Evolutionary conservation across 2,329 filamentous ascomycete genomes (phyloP).

Genomic region (Aureobasidium sp.): DNA sequence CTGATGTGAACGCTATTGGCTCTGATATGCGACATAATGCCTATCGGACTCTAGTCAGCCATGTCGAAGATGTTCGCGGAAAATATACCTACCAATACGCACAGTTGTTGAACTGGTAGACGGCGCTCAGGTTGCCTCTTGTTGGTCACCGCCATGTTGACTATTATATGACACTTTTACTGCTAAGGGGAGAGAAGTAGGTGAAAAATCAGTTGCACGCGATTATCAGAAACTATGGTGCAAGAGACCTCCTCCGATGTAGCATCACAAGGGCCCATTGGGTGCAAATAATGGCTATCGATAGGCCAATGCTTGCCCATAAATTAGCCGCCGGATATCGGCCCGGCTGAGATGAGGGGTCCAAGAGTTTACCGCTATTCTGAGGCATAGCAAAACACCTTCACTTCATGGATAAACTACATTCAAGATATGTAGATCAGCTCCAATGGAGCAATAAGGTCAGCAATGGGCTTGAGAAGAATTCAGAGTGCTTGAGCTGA

Average conservation of each 20-base stretch:
- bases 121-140: slow-evolving; percentile 36
- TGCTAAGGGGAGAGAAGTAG: not conserved
- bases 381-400: not conserved
- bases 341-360: not conserved
- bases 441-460: too few relatives aligned
- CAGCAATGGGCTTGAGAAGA: too few relatives aligned
- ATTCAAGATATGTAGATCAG: too few relatives aligned
- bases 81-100: slow-evolving; percentile 61
- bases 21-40: slow-evolving; percentile 90
- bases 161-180: not conserved
- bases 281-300: not conserved
- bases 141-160: not conserved
- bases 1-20: slow-evolving; percentile 83
- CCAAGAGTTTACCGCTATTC: not conserved
- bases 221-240: not conserved
- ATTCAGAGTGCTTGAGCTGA: too few relatives aligned
- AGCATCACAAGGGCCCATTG: not conserved
- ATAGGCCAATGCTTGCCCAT: slow-evolving; percentile 12
- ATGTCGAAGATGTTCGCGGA: slow-evolving; percentile 37
- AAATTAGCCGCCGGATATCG: slow-evolving; percentile 7
- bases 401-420: too few relatives aligned
- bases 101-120: slow-evolving; percentile 69
- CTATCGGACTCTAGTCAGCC: not conserved
- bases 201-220: not conserved
- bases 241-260: not conserved